Evolutionary conservation across 2,329 filamentous ascomycete species (phyloP).

Genomic region (Ophiostoma triangulosporum): DNA sequence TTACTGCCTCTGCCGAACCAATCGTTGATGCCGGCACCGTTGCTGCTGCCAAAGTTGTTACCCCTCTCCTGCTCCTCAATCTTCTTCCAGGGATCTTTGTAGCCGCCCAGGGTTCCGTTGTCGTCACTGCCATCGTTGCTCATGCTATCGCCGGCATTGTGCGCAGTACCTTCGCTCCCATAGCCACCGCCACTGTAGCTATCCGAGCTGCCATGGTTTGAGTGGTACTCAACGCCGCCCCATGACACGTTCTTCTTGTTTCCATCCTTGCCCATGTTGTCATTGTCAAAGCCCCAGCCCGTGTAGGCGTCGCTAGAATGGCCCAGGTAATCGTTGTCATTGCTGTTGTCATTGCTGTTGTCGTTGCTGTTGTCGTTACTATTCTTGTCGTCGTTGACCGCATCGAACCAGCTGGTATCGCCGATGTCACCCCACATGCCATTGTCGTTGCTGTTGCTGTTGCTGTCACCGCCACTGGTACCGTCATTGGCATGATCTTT

Average conservation of each 20-base stretch:
- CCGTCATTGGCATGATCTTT: neutral
- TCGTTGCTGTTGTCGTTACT: neutral
- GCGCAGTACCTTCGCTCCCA: neutral
- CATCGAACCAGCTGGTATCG: neutral
- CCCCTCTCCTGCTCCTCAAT: neutral
- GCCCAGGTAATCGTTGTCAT: neutral
- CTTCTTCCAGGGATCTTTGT: conserved; percentile 6
- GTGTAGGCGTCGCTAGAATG: neutral
- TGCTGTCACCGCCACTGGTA: neutral
- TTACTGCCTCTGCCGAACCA: neutral
- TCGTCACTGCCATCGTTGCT: neutral
- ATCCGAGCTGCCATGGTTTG: neutral
- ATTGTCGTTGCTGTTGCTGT: neutral
- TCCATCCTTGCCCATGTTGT: neutral
- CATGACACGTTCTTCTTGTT: neutral
- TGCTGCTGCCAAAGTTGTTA: neutral
- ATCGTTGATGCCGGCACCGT: neutral
- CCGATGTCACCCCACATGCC: neutral
- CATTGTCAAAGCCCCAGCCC: neutral
- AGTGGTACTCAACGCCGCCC: neutral
- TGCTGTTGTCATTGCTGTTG: neutral
- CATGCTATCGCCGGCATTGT: neutral
- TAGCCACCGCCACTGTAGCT: neutral
- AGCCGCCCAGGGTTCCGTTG: neutral
- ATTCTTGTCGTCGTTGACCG: neutral